A percentile compares a stretch with the other conserved stretches of the same genome.
These are phyloP conservation scores for Colletotrichum cordylinicola DNA, from an alignment of 2,329 filamentous ascomycete genomes.

Conservation along the genomic window DNA sequence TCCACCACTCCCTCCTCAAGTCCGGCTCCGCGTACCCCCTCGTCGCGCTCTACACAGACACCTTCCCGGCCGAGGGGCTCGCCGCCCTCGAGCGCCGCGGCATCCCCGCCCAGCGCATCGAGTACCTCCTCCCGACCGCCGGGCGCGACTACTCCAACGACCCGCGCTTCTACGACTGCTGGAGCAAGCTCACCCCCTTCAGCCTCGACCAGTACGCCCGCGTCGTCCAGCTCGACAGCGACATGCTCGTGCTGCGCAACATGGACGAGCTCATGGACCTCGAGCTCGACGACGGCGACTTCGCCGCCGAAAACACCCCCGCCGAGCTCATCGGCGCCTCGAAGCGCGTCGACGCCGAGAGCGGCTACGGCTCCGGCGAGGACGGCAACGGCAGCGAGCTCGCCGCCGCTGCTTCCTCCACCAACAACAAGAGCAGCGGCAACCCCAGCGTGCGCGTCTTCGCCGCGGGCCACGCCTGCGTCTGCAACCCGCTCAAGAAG, in stretches of 20 bases:
- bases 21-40: constrained; percentile 75
- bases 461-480: constrained; percentile 83
- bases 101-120: constrained; percentile 74
- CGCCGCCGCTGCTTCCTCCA: not conserved
- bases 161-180: constrained; percentile 87
- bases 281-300: constrained; percentile 61
- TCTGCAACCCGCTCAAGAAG: constrained; percentile 83
- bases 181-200: constrained; percentile 86
- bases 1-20: constrained; percentile 77
- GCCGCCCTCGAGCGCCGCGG: constrained; percentile 71
- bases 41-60: constrained; percentile 82
- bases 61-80: constrained; percentile 72
- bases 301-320: constrained; percentile 14
- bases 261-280: constrained; percentile 96
- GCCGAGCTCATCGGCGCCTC: constrained; percentile 3
- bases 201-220: constrained; percentile 77
- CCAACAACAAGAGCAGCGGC: not conserved
- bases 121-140: constrained; percentile 72
- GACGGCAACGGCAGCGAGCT: not conserved
- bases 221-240: constrained; percentile 84
- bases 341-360: not conserved
- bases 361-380: constrained; percentile 2
- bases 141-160: constrained; percentile 76
- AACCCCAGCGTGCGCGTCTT: constrained; percentile 63
- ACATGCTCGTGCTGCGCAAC: constrained; percentile 83